Base-by-base conservation (phyloP, 257 asterid genomes). In the Linaria vulgaris region DNA sequence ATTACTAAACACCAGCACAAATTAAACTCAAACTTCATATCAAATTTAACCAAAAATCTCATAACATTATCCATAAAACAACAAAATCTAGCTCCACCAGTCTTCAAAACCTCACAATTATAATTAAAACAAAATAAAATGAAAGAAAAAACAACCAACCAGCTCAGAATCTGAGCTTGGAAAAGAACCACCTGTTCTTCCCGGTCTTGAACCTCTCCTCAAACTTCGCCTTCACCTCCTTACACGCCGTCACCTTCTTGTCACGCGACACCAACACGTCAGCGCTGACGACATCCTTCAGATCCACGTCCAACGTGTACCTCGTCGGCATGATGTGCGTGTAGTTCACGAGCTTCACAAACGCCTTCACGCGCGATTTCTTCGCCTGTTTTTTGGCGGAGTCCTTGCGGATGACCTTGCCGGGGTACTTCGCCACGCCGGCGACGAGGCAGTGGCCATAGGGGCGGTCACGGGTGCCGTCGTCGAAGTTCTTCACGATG, bases 141-240 rank as follows among this genome's bases (percentile, higher is more conserved):
- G n/a, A n/a, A 27, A 27, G 4, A 27, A 3, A 27, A 27, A 34
- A 34, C 9, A 34, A 8, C 41, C 1, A 34, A 4, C 9, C 5
- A 34, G 10, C 41, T 34, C 10, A 80, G 16, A 77, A 80, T 74
- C 82, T 74, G 60, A 80, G 82, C 70, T 80, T 80, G 2, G 85
- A 74, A 70, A 77, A 80, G 64, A 80, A 74, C 85, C 85, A 80
- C 12, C 82, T 72, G 72, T 80, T 80, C 74, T 80, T 80, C 0
- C 85, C 85, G 19, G 76, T 57, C 82, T 80, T 80, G 41, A 80
- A 80, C 73, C 82, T 69, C 70, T 80, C 85, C 78, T 80, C 85
- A 11, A 80, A 48, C 74, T 63, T 66, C 0, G 70, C 67, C 66
- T 77, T 79, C 37, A 64, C 31, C 67, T 67, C 79, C 75, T 79